Evolutionary conservation across 768 basidiomycete genomes (phyloP).

Genomic region (Hygrocybe punicea): DNA sequence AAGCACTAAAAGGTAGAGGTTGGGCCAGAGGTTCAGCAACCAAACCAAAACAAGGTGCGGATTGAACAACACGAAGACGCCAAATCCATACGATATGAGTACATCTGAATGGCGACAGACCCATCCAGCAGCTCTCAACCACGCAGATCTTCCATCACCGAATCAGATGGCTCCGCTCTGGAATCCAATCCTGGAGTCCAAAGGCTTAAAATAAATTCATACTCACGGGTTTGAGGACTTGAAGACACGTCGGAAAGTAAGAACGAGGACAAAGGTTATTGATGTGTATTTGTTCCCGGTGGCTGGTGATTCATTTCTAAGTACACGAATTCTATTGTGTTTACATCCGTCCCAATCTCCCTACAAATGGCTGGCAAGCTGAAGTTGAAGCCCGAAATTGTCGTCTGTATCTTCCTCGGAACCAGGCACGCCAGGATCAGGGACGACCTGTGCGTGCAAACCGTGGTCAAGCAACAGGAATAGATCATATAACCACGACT

Average conservation of each 20-base stretch:
- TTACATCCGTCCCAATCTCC: neutral
- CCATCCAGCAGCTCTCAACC: neutral
- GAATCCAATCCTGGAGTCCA: neutral
- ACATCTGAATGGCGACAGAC: neutral
- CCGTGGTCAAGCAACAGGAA: slow-evolving; percentile 1
- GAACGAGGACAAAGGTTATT: neutral
- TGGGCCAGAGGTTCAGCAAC: neutral
- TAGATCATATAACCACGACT: slow-evolving; percentile 13
- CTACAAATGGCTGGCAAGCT: neutral
- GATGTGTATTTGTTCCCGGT: slow-evolving; percentile 3
- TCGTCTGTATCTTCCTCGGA: slow-evolving; percentile 58
- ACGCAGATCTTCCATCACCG: neutral
- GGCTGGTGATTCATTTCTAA: neutral
- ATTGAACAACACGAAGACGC: neutral
- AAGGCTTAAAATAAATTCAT: neutral
- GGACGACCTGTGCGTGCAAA: slow-evolving; percentile 50
- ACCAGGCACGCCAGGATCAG: slow-evolving; percentile 66
- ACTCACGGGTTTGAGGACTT: slow-evolving; percentile 4
- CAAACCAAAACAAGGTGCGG: neutral
- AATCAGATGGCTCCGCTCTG: neutral
- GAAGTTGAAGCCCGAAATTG: slow-evolving; percentile 51
- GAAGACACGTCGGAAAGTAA: neutral
- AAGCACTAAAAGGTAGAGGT: neutral
- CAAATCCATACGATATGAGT: neutral
- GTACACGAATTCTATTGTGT: neutral